phyloP scores from a whole-genome alignment of 2,329 filamentous ascomycete genomes.

The Cercospora sp. region DNA sequence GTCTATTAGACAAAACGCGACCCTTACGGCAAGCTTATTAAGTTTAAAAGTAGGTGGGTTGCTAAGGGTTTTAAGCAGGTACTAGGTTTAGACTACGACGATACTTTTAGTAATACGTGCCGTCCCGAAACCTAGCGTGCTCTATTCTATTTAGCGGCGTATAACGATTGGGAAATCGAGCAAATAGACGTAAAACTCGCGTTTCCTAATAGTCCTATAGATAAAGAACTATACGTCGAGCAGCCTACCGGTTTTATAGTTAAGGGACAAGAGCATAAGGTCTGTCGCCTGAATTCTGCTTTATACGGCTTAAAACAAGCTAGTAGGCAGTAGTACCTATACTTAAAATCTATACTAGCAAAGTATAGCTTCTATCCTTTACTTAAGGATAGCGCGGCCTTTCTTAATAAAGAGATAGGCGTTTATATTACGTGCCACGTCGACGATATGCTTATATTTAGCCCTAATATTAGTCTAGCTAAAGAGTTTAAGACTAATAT shows the following conservation, averaged over 20 bases:
- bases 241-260: conserved; percentile 13
- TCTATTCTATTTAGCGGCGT: too few relatives aligned
- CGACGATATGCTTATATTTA: conserved; percentile 17
- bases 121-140: too few relatives aligned
- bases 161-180: too few relatives aligned
- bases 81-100: too few relatives aligned
- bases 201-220: conserved; percentile 12
- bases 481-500: conserved; percentile 13
- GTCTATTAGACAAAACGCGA: too few relatives aligned
- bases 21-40: too few relatives aligned
- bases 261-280: conserved; percentile 4
- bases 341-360: conserved; percentile 11
- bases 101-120: too few relatives aligned
- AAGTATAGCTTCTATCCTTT: conserved; percentile 11
- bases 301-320: conserved; percentile 18
- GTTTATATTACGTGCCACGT: conserved; percentile 13
- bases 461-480: conserved; percentile 11
- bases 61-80: too few relatives aligned
- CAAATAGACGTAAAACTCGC: too few relatives aligned
- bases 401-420: conserved; percentile 11
- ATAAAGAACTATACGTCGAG: conserved; percentile 15
- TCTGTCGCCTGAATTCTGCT: conserved; percentile 11
- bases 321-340: conserved; percentile 12
- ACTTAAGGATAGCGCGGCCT: conserved; percentile 9
- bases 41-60: too few relatives aligned